Percentiles rank a stretch among this genome's conserved stretches.
phyloP scores from a whole-genome alignment of 192 early-diverging fungal genomes.

The Podila epicladia region DNA sequence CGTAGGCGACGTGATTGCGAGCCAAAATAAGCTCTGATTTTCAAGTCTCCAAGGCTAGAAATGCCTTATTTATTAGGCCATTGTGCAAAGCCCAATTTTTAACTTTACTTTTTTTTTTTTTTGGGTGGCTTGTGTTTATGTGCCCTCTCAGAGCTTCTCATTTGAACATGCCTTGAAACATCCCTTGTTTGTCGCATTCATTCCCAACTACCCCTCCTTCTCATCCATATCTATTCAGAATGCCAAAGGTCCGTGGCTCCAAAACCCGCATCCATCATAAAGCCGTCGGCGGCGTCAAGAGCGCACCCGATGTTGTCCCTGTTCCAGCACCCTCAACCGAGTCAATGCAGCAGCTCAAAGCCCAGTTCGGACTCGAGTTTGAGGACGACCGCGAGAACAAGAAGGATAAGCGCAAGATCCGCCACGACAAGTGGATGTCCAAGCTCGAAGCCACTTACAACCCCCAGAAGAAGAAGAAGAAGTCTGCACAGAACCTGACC shows the following conservation, averaged over 20 bases:
- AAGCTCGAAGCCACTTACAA: slow-evolving; percentile 65
- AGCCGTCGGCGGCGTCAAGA: slow-evolving; percentile 31
- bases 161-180: no score
- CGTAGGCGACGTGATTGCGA: no score
- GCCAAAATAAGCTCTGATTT: no score
- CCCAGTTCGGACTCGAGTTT: slow-evolving; percentile 46
- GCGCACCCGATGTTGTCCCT: slow-evolving; percentile 3
- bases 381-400: slow-evolving; percentile 51
- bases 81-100: no score
- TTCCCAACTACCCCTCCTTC: no score
- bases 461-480: slow-evolving; percentile 60
- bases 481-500: slow-evolving; percentile 55
- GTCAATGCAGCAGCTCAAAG: slow-evolving; percentile 38
- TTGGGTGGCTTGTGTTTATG: no score
- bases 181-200: no score
- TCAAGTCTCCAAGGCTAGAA: no score
- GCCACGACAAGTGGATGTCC: slow-evolving; percentile 72
- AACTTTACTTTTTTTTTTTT: no score
- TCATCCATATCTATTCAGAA: neutral
- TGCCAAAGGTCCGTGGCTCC: slow-evolving; percentile 48
- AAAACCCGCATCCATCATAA: slow-evolving; percentile 48
- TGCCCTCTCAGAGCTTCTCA: no score
- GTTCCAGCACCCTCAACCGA: slow-evolving; percentile 2
- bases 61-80: no score
- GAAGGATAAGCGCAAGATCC: slow-evolving; percentile 62